A percentile compares a stretch with the other conserved stretches of the same genome.
Conservation (phyloP, 805 yeast genomes). For the Hagleromyces aurorensis region DNA sequence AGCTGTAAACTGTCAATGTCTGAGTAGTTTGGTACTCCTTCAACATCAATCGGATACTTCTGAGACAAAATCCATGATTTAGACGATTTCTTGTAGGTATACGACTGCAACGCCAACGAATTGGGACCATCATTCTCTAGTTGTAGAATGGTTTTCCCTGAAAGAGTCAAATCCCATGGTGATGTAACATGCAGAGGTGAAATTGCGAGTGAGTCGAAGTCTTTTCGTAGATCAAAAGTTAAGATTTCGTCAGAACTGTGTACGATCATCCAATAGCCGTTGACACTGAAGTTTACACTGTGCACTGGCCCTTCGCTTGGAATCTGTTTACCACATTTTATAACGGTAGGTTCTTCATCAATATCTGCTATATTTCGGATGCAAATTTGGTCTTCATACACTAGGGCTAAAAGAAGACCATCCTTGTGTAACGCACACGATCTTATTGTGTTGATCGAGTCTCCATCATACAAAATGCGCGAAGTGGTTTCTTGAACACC, state of each 20-base stretch:
- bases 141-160: conserved; percentile 8
- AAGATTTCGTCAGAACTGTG: conserved; percentile 11
- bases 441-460: conserved; percentile 1
- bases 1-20: too few species aligned
- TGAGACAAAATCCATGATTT: conserved; percentile 7
- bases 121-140: not conserved
- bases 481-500: too few species aligned
- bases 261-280: conserved; percentile 30
- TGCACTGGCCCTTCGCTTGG: conserved; percentile 8
- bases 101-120: conserved; percentile 1
- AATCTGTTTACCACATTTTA: conserved; percentile 9
- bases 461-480: too few species aligned
- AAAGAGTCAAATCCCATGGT: conserved; percentile 11
- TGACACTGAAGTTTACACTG: conserved; percentile 19
- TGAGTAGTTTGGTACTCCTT: too few species aligned
- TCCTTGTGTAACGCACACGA: conserved; percentile 31
- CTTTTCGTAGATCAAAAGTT: conserved; percentile 24
- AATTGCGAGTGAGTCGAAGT: conserved; percentile 15
- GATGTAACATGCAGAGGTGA: conserved; percentile 6
- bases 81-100: conserved; percentile 7
- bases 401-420: conserved; percentile 31
- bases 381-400: conserved; percentile 5
- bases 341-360: conserved; percentile 9
- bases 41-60: not conserved
- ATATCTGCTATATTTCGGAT: conserved; percentile 13